Base-by-base conservation (phyloP, 768 basidiomycete species). In the Suillus hirtellus region DNA sequence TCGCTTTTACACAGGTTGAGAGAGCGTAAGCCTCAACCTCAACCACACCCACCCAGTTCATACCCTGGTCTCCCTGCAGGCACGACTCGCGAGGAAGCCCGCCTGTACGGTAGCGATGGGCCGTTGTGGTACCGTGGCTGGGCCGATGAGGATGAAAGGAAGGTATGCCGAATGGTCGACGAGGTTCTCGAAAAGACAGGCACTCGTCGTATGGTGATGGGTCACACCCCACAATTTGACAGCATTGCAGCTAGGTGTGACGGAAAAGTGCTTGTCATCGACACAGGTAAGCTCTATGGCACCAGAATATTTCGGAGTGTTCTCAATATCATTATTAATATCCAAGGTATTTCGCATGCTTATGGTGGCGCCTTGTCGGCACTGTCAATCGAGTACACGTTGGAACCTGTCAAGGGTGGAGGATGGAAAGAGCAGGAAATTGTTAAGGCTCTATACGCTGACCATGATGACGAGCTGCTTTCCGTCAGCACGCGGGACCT, bases 41-140 rank as follows among this genome's bases (percentile, higher is more conserved):
- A 79, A 9, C 95, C 95, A 0, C 88, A 93, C 71, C 95, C 95
- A 7, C 95, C 91, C 0, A 76, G 87, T 68, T 84, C 85, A 5
- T 95, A 89, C 68, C 86, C 85, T 1, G 87, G 88, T 8, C 76
- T 96, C 15, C 95, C 95, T 6, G 53, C 69, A 69, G 86, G 79
- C 44, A 79, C 92, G 6, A 89, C 89, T 0, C 67, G 67, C 0
- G 88, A 87, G 63, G 95, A 98, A 74, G 71, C 79, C 8, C 81
- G 84, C 40, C 72, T 98, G 42, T 97, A 96, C 69, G 84, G 82
- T 27, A 70, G 81, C 1, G 86, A 93, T 49, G 96, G 96, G 0
- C 95, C 95, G 4, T 75, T 96, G 52, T 98, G 97, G 97, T 97
- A 95, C 73, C 84, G 97, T 12, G 95, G 95, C 1, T 95, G 95